These are phyloP conservation scores for Acrodontium crateriforme DNA, from an alignment of 2,329 filamentous ascomycete genomes.

Conservation along the genomic window DNA sequence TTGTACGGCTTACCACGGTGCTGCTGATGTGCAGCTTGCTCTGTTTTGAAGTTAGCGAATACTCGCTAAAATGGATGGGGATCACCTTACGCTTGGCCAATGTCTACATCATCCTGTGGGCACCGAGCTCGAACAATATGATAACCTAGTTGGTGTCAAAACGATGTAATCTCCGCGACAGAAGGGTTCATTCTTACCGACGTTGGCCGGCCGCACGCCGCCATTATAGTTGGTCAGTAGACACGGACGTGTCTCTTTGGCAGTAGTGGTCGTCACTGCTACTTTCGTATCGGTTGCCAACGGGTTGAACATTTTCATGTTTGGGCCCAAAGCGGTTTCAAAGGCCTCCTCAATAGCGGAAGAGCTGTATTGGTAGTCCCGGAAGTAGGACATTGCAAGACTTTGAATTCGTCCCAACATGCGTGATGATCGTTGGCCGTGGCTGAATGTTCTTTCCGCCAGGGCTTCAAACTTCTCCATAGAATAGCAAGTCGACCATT, in stretches of 20 bases:
- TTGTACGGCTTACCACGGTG: conserved; percentile 11
- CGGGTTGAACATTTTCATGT: conserved; percentile 17
- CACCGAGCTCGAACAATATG: conserved; percentile 11
- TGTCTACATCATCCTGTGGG: conserved; percentile 9
- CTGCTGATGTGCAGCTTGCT: conserved; percentile 17
- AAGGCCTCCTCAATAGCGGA: conserved; percentile 16
- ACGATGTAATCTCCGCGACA: not conserved
- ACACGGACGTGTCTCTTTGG: conserved; percentile 9
- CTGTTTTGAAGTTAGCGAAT: no score
- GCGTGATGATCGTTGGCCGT: conserved; percentile 3
- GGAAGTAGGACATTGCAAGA: conserved; percentile 13
- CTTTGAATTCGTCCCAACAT: conserved; percentile 9
- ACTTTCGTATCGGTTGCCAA: conserved; percentile 16
- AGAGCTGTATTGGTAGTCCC: conserved; percentile 15
- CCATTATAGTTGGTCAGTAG: conserved; percentile 22
- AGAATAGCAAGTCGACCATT: conserved; percentile 12
- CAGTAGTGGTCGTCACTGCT: conserved; percentile 17
- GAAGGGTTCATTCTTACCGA: conserved; percentile 7
- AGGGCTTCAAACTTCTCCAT: conserved; percentile 14
- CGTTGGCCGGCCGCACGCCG: conserved; percentile 3
- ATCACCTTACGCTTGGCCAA: conserved; percentile 15
- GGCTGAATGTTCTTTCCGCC: conserved; percentile 13
- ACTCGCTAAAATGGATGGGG: no score
- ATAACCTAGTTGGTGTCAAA: conserved; percentile 11
- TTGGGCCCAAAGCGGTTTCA: conserved; percentile 5